Percentiles rank a stretch among this genome's conserved stretches.
phyloP scores from a whole-genome alignment of 805 yeast genomes.

The Maudiozyma serrabonitensis region DNA sequence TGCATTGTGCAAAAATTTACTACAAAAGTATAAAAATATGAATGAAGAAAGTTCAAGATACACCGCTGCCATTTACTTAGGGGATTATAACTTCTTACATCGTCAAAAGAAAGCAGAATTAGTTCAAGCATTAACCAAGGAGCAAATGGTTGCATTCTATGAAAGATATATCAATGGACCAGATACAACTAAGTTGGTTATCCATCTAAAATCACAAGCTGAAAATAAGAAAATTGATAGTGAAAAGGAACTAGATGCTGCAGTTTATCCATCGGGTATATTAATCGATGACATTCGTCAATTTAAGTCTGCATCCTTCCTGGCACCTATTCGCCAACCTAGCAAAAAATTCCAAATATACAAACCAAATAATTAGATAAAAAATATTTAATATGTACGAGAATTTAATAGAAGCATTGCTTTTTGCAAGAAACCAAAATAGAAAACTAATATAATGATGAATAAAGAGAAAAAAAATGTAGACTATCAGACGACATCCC shows the following conservation, averaged over 20 bases:
- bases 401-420: not conserved
- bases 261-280: slow-evolving; percentile 41
- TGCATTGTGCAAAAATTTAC: slow-evolving; percentile 55
- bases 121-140: slow-evolving; percentile 43
- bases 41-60: slow-evolving; percentile 62
- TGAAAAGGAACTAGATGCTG: slow-evolving; percentile 16
- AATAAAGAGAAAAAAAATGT: slow-evolving; percentile 14
- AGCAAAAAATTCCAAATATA: slow-evolving; percentile 23
- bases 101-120: slow-evolving; percentile 47
- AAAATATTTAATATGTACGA: not conserved
- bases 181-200: slow-evolving; percentile 37
- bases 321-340: slow-evolving; percentile 60
- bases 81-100: slow-evolving; percentile 66
- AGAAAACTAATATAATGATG: not conserved
- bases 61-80: slow-evolving; percentile 60
- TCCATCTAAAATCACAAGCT: slow-evolving; percentile 51
- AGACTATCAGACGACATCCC: slow-evolving; percentile 33
- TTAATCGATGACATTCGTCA: slow-evolving; percentile 36
- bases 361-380: slow-evolving; percentile 1
- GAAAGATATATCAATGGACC: slow-evolving; percentile 33
- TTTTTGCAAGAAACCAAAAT: not conserved
- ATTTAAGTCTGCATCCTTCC: slow-evolving; percentile 45
- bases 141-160: slow-evolving; percentile 50
- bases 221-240: slow-evolving; percentile 13
- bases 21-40: slow-evolving; percentile 67